Evolutionary conservation across 164 flowering plant species (phyloP).

Genomic region (Stephania japonica): DNA sequence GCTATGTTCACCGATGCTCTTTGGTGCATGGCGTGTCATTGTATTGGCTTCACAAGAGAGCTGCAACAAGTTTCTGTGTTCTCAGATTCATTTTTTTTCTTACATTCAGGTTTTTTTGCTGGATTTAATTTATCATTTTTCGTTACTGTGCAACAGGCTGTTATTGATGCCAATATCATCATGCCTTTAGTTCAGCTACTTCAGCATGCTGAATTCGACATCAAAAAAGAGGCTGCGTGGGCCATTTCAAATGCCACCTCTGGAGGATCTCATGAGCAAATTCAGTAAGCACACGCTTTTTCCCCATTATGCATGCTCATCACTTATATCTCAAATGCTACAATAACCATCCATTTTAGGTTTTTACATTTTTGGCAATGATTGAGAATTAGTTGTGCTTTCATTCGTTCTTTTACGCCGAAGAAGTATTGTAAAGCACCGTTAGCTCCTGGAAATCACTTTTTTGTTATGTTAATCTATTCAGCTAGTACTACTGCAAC

Average conservation of each 20-base stretch:
- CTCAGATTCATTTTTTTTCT: not conserved
- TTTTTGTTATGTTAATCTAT: too few relatives aligned
- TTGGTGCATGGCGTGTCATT: too few relatives aligned
- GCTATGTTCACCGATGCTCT: not conserved
- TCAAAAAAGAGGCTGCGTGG: slow-evolving; percentile 81
- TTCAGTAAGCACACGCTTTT: slow-evolving; percentile 28
- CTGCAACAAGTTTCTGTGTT: not conserved
- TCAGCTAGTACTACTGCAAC: too few relatives aligned
- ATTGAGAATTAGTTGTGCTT: too few relatives aligned
- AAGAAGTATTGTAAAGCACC: too few relatives aligned
- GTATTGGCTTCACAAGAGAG: not conserved
- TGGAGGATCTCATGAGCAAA: slow-evolving; percentile 63
- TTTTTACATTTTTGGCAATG: too few relatives aligned
- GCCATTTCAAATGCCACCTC: slow-evolving; percentile 70
- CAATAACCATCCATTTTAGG: too few relatives aligned
- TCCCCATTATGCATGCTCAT: not conserved
- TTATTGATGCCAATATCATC: slow-evolving; percentile 52
- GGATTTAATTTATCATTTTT: not conserved
- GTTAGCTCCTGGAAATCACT: too few relatives aligned
- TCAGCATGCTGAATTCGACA: slow-evolving; percentile 62
- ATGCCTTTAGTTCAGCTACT: slow-evolving; percentile 54
- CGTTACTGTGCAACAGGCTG: slow-evolving; percentile 37
- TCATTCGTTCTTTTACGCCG: too few relatives aligned
- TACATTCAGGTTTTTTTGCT: not conserved
- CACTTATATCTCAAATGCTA: not conserved